A percentile compares a stretch with the other conserved stretches of the same genome.
These are phyloP conservation scores for Ailanthus altissimus DNA, from an alignment of 345 rosid species.

Conservation along the genomic window DNA sequence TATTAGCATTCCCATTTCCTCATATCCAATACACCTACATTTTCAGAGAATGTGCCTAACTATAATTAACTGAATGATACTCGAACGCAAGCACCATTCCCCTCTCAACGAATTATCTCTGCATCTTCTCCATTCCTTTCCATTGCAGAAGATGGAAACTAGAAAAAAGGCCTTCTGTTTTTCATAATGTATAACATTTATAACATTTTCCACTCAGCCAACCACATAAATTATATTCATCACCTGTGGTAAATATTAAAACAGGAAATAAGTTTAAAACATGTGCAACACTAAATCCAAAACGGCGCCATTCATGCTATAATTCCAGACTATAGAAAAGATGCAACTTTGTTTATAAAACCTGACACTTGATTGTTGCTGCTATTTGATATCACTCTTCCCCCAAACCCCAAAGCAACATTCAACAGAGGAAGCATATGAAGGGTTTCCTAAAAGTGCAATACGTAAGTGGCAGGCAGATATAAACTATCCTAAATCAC, in stretches of 20 bases:
- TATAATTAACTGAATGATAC: background rate
- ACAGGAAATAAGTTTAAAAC: background rate
- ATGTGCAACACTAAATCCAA: background rate
- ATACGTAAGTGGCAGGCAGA: background rate
- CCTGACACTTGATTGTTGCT: background rate
- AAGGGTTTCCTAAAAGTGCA: background rate
- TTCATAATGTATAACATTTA: background rate
- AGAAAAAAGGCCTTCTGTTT: background rate
- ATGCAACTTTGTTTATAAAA: background rate
- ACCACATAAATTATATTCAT: background rate
- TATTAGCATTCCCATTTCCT: background rate
- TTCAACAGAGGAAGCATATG: background rate
- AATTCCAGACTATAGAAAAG: background rate
- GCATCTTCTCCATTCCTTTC: background rate
- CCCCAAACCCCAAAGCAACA: background rate
- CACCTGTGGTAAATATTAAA: background rate
- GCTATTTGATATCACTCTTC: slow-evolving; percentile 3
- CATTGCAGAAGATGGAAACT: background rate
- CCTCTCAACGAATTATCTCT: background rate
- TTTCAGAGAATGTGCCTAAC: background rate
- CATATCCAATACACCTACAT: background rate
- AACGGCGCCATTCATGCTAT: background rate
- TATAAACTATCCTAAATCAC: background rate
- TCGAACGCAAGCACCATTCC: background rate
- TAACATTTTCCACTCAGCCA: background rate